phyloP scores from a whole-genome alignment of 225 moss, liverwort and hornwort species.

The Rhytidiadelphus loreus region DNA sequence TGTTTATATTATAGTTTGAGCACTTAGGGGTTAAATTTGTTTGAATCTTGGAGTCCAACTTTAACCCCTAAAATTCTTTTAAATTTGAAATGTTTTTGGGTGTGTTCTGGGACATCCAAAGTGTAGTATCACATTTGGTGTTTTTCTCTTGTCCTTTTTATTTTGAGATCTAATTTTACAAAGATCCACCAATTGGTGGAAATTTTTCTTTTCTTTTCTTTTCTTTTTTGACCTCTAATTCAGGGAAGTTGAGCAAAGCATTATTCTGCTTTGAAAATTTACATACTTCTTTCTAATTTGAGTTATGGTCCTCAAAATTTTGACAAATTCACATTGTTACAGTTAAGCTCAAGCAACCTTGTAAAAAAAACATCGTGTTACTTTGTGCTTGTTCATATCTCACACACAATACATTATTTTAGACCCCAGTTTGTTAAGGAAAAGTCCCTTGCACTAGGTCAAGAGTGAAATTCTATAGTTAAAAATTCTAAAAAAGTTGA shows the following conservation, averaged over 20 bases:
- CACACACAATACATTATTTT: background rate
- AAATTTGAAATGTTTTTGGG: accelerated
- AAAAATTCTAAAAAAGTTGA: background rate
- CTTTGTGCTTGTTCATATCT: background rate
- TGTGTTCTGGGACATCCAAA: background rate
- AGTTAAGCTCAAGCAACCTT: background rate
- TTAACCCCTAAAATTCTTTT: background rate
- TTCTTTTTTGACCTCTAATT: background rate
- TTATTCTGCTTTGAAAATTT: background rate
- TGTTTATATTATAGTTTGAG: no score
- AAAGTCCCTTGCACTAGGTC: background rate
- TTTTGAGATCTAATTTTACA: background rate
- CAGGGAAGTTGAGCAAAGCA: accelerated
- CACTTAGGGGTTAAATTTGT: no score
- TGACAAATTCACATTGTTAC: background rate
- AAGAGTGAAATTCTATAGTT: accelerated
- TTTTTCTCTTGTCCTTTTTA: no score
- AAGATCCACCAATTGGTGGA: accelerated
- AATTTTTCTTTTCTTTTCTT: no score
- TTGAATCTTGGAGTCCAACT: accelerated
- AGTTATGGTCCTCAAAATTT: accelerated
- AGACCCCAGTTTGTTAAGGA: background rate
- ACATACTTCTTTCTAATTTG: no score
- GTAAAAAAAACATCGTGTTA: background rate
- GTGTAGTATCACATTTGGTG: background rate